Percentiles rank a stretch among this genome's conserved stretches.
Evolutionary conservation across 163 green algal species (phyloP).

Genomic region (Chlorella variabilis): DNA sequence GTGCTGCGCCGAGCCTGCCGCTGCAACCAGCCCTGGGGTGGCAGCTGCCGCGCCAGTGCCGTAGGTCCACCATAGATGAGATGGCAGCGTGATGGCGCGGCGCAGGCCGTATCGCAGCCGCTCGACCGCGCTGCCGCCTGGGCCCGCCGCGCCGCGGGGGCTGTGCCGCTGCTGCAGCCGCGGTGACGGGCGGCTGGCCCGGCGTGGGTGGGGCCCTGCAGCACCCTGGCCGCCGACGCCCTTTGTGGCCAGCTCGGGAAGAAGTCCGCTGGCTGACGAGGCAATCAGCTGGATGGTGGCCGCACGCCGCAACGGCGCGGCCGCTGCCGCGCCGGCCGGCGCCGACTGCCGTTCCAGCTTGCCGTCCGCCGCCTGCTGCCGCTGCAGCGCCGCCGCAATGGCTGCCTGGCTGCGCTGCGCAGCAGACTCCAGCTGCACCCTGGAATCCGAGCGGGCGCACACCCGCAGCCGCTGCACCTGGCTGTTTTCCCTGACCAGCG

Average conservation of each 20-base stretch:
- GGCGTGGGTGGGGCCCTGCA: not conserved
- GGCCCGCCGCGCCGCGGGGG: not conserved
- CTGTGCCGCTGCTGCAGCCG: not conserved
- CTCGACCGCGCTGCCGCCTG: not conserved
- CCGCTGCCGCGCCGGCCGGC: too few relatives aligned
- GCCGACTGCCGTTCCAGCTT: not conserved
- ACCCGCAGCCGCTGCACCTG: not conserved
- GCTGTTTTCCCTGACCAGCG: not conserved
- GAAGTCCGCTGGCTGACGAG: not conserved
- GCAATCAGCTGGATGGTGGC: conserved; percentile 11
- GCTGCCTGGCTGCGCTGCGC: not conserved
- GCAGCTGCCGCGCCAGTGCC: not conserved
- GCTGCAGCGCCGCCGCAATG: not conserved
- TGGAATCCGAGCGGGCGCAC: not conserved
- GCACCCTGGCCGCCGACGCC: not conserved
- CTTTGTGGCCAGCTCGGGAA: not conserved
- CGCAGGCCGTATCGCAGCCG: not conserved
- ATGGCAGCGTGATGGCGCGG: not conserved
- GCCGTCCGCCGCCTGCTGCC: not conserved
- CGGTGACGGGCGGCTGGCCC: not conserved
- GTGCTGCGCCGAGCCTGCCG: too few relatives aligned
- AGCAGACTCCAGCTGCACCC: not conserved
- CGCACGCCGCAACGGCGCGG: not conserved
- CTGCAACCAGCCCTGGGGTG: not conserved
- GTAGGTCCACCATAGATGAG: not conserved